Percentiles rank a stretch among this genome's conserved stretches.
Evolutionary conservation across 176 grass and related monocot genomes (phyloP).

Genomic region (Lolium rigidum): DNA sequence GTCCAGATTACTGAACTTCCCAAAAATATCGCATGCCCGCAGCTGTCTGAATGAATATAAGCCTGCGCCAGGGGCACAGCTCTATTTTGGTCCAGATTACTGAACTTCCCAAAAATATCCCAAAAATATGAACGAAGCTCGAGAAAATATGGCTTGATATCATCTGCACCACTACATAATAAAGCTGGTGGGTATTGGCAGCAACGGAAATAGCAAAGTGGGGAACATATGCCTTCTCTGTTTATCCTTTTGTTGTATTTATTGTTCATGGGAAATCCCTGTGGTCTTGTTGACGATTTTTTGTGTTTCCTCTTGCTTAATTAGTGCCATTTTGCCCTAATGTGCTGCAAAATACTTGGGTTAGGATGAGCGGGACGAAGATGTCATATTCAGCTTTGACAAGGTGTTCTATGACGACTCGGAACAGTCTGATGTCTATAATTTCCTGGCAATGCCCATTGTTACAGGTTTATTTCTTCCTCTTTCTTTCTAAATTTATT

Average conservation of each 20-base stretch:
- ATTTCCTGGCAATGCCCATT: constrained; percentile 71
- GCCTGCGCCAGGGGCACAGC: background rate
- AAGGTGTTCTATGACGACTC: constrained; percentile 79
- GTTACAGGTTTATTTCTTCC: constrained; percentile 59
- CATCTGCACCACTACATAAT: background rate
- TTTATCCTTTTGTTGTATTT: constrained; percentile 11
- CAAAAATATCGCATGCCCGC: background rate
- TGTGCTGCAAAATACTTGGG: constrained; percentile 7
- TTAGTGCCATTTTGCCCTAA: constrained; percentile 23
- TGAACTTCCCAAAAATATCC: constrained; percentile 13
- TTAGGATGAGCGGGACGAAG: constrained; percentile 85
- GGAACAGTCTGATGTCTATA: constrained; percentile 70
- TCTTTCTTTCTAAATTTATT: constrained; percentile 15
- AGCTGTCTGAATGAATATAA: background rate
- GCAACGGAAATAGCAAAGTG: background rate
- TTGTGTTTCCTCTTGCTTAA: constrained; percentile 26
- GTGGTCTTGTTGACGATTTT: constrained; percentile 27
- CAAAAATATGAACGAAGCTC: too few species aligned
- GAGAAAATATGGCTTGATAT: too few species aligned
- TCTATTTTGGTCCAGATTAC: background rate
- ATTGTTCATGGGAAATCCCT: background rate
- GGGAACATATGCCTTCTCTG: background rate
- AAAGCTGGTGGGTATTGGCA: background rate
- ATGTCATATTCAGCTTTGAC: constrained; percentile 77
- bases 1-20: constrained; percentile 7